Base-by-base conservation (phyloP, 1,139 yeast species). In the Debaryomyces nepalensis region DNA sequence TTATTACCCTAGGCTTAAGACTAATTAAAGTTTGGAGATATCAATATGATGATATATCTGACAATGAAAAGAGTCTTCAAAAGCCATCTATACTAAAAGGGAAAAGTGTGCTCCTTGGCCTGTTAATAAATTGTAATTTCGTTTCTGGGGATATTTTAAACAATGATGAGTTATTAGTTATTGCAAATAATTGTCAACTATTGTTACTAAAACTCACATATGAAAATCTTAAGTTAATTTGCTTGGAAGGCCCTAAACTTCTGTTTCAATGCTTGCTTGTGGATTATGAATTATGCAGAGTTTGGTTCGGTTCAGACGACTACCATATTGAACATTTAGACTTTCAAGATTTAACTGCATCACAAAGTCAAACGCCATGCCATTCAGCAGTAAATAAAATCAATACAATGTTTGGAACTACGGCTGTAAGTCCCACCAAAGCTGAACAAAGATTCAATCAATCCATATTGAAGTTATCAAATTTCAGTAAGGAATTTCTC, bases 1-100 rank as follows among this genome's bases (percentile, higher is more conserved):
- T 83, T 4, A 48, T 69, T 6, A 82, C 88, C 0, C 61, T 73
- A 36, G 91, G 91, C 0, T 61, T 79, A 6, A 66, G 90, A 26
- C 74, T 81, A 46, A 64, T 83, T 18, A 80, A 84, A 43, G 59
- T 80, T 1, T 84, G 91, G 91, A 71, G 66, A 46, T 60, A 74
- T 33, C n/a, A 16, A 20, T 14, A 34, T 5, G 37, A 34, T 22
- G 12, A 3, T 14, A 6, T 20, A 12, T 7, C 12, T n/a, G 69
- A 62, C 26, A 59, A 59, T 4, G 60, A 57, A 26, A 24, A 30
- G 3, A 44, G 39, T 2, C 14, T 31, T 3, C 40, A 41, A 18
- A 57, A 57, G 26, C 52, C 62, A 2, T 48, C 58, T 1, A 69
- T 75, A 5, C 60, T 84, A 11, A 68, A 70, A 37, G 89, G 90